Conservation (phyloP, 805 yeast species). For the Yarrowia keelungensis region DNA sequence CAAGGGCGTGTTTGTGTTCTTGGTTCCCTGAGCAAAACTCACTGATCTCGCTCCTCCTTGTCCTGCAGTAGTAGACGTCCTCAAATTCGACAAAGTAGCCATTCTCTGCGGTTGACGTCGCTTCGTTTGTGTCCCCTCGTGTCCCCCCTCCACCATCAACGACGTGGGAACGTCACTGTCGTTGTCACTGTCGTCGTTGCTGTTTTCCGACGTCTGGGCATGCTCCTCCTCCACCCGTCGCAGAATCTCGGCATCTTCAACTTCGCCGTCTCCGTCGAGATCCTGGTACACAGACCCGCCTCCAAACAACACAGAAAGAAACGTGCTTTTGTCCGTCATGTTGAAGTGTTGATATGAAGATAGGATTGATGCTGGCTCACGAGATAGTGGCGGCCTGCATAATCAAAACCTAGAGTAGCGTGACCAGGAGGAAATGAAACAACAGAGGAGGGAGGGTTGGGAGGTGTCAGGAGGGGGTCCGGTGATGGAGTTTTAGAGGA, state of each 20-base stretch:
- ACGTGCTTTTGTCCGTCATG: conserved; percentile 34
- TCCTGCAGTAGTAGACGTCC: neutral
- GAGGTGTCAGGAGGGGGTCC: too few species aligned
- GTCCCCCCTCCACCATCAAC: conserved; percentile 1
- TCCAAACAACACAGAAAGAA: conserved; percentile 30
- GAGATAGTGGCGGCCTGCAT: conserved; percentile 37
- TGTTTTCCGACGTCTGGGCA: neutral
- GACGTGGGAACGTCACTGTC: conserved; percentile 27
- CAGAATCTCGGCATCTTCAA: conserved; percentile 30
- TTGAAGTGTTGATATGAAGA: neutral
- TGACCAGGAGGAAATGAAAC: neutral
- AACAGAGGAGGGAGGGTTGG: too few species aligned
- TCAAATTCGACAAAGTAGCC: neutral
- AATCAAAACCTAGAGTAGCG: conserved; percentile 12
- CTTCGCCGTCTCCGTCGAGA: conserved; percentile 27
- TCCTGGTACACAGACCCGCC: conserved; percentile 34
- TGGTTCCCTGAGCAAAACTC: conserved; percentile 19
- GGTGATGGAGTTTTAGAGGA: too few species aligned
- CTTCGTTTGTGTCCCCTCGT: neutral
- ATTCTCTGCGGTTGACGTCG: neutral
- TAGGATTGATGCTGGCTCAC: neutral
- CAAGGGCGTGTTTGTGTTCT: neutral
- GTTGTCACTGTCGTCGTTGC: conserved; percentile 11
- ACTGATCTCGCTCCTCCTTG: conserved; percentile 7
- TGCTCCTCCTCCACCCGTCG: conserved; percentile 30